Conservation (phyloP, 352 stramenopile genomes). For the Phytophthora agathidicida region DNA sequence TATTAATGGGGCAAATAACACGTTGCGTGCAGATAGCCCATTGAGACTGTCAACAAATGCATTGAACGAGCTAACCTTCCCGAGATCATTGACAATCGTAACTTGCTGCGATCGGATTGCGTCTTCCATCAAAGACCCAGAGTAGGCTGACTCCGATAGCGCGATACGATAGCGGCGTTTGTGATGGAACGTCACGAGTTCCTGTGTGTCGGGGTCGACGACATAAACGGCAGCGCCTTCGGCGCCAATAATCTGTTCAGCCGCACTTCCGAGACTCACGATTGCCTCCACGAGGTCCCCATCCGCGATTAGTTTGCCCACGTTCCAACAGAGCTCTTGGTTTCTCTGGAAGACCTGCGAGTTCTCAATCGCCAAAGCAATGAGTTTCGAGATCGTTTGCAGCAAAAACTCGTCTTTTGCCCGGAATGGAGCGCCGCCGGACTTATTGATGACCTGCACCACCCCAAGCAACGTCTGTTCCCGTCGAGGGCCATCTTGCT, state of each 20-base stretch:
- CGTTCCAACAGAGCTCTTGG: constrained; percentile 65
- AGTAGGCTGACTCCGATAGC: constrained; percentile 56
- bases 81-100: constrained; percentile 71
- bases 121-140: constrained; percentile 57
- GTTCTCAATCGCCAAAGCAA: constrained; percentile 82
- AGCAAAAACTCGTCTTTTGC: constrained; percentile 83
- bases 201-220: constrained; percentile 40
- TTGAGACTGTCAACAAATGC: constrained; percentile 74
- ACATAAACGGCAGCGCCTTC: constrained; percentile 74
- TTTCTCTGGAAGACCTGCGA: constrained; percentile 84
- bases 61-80: constrained; percentile 47
- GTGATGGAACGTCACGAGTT: constrained; percentile 77
- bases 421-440: constrained; percentile 71
- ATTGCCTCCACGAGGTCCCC: constrained; percentile 68
- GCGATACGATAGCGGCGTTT: constrained; percentile 68
- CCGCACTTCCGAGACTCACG: constrained; percentile 52
- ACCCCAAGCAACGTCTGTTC: constrained; percentile 66
- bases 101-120: constrained; percentile 51
- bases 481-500: constrained; percentile 3
- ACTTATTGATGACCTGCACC: constrained; percentile 87
- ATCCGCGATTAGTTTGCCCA: constrained; percentile 67
- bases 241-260: constrained; percentile 77
- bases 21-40: constrained; percentile 54
- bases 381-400: constrained; percentile 77
- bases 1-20: constrained; percentile 69